Evolutionary conservation across 2,329 filamentous ascomycete species (phyloP).

Genomic region (Xylariaceae sp.): DNA sequence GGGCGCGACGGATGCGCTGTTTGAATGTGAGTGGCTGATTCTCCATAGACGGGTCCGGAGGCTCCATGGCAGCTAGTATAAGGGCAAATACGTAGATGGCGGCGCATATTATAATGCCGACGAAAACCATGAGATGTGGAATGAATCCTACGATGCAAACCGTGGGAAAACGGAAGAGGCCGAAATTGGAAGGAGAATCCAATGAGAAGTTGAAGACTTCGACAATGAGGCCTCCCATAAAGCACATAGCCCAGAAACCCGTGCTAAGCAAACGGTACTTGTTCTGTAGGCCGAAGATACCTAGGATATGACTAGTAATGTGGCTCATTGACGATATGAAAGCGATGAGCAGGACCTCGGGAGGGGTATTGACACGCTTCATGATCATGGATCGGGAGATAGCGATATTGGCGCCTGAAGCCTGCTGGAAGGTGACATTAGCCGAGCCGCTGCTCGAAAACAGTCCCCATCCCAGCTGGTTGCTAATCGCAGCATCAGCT

Average conservation of each 20-base stretch:
- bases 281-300: slow-evolving; percentile 74
- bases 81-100: slow-evolving; percentile 76
- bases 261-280: slow-evolving; percentile 81
- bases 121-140: slow-evolving; percentile 81
- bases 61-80: slow-evolving; percentile 66
- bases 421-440: slow-evolving; percentile 41
- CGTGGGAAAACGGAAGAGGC: slow-evolving; percentile 82
- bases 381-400: slow-evolving; percentile 65
- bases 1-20: slow-evolving; percentile 66
- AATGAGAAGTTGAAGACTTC: slow-evolving; percentile 62
- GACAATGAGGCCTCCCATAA: slow-evolving; percentile 81
- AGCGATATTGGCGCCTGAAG: slow-evolving; percentile 41
- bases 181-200: slow-evolving; percentile 57
- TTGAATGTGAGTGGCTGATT: slow-evolving; percentile 39
- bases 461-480: slow-evolving; percentile 68
- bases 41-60: slow-evolving; percentile 45
- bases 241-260: slow-evolving; percentile 83
- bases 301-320: slow-evolving; percentile 77
- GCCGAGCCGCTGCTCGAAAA: slow-evolving; percentile 47
- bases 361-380: slow-evolving; percentile 78
- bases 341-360: slow-evolving; percentile 81
- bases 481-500: slow-evolving; percentile 81
- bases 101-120: slow-evolving; percentile 72
- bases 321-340: slow-evolving; percentile 89
- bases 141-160: slow-evolving; percentile 95